Evolutionary conservation across 129 eudicot species (phyloP), one percentile per base, ranked within the genome.

Genomic region (Deinandra increscens): DNA sequence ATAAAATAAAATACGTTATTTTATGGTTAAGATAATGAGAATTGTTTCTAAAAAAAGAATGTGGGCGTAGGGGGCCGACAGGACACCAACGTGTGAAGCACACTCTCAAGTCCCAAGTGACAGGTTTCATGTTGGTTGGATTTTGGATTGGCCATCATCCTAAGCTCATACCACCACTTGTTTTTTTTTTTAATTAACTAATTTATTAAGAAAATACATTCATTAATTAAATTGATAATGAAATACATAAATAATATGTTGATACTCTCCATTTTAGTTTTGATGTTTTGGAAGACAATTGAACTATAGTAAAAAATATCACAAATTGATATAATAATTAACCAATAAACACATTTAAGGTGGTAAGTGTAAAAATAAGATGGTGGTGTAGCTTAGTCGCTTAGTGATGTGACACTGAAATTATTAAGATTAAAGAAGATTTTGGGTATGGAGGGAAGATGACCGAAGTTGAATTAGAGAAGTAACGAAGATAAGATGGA

Each of bases 41-140:
- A 68, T 68, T 59, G 55, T 68, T 68, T 23, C 75, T 60, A 46
- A 36, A 60, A 75, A 8, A 22, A 60, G 80, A 76, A 74, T 45
- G 75, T 76, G 80, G 59, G 65, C 6, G 7, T 26, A 53, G n/a
- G 79, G 78, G 72, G 73, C 79, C 73, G 79, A 75, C 67, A 56
- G 6, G 39, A 68, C 41, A 46, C 75, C 70, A 59, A 76, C 80
- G 80, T 76, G 80, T 68, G 75, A 75, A 68, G 75, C 80, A 75
- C 63, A 75, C 80, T 67, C 74, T 70, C 75, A 68, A 59, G 63
- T 76, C 31, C 75, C 75, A 68, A 59, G 63, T 76, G 80, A 76
- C 46, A 48, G 42, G 69, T 38, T 60, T 76, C 51, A 68, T 46
- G 46, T 50, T 23, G 22, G n/a, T 45, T 49, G 70, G 77, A 34